Evolutionary conservation across 1,284 basidiomycete genomes (phyloP), one percentile per base, ranked within the genome.

Genomic region (Tremellales sp.): DNA sequence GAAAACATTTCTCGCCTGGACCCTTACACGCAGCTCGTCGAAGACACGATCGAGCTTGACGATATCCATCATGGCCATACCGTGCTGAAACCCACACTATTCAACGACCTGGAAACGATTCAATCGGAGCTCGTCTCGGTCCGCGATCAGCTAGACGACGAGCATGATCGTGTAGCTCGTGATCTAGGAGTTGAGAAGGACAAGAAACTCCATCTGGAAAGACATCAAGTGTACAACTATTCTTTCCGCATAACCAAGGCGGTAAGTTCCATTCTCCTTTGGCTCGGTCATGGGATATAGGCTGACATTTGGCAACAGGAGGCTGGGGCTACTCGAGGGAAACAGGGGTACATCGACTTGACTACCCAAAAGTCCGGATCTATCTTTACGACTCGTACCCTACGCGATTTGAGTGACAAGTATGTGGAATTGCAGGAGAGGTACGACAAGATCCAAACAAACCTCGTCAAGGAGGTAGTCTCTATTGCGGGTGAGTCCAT

Each of bases 121-220:
- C 83, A 86, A 5, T 78, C 82, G 25, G 81, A 84, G 61, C 77
- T 98, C 10, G 76, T 79, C 27, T 77, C 81, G 51, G 82, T 84
- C 0, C 82, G 89, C 33, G 89, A 94, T 66, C 82, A 82, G 1
- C 76, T 99, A 15, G 90, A 98, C 60, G 79, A 80, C 5, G 90
- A 97, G 70, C 94, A 97, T 68, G 76, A 78, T 13, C 65, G 78
- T 3, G 85, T 85, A 0, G 88, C 86, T 6, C 74, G 78, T 6
- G 87, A 91, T 45, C 79, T 97, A 1, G 81, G 79, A 3, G 67
- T 98, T n/a, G 91, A 94, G 29, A 81, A 90, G 1, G 89, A 96
- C 67, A 96, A 97, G 77, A 97, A 97, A 75, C 77, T 98, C 17
- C 93, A 97, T 73, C 78, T 99, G 27, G 96, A 99, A 76, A 94